A percentile compares a stretch with the other conserved stretches of the same genome.
Conservation (phyloP, 495 filamentous ascomycete genomes). For the Tricharina praecox region DNA sequence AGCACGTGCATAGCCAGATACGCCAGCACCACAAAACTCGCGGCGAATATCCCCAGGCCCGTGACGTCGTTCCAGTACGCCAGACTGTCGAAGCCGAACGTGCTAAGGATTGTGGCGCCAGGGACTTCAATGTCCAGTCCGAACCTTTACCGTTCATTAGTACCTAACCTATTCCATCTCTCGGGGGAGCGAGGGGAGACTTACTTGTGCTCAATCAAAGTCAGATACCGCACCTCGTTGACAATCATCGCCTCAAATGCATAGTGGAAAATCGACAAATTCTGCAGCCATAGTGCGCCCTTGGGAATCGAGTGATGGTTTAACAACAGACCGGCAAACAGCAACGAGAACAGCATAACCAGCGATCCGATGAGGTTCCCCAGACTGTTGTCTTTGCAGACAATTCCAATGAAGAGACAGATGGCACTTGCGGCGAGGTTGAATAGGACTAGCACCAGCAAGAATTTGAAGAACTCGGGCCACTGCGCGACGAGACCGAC, state of each 20-base stretch:
- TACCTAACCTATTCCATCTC: no score
- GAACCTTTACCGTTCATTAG: constrained; percentile 19
- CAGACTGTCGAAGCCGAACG: constrained; percentile 74
- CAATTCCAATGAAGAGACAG: constrained; percentile 89
- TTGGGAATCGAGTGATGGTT: constrained; percentile 86
- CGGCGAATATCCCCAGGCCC: constrained; percentile 66
- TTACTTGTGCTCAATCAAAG: constrained; percentile 79
- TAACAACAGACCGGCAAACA: constrained; percentile 82
- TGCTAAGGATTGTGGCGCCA: constrained; percentile 79
- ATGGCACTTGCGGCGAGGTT: constrained; percentile 87
- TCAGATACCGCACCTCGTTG: constrained; percentile 87
- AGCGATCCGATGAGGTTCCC: constrained; percentile 89
- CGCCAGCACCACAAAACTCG: constrained; percentile 67
- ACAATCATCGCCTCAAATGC: constrained; percentile 89
- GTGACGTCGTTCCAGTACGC: constrained; percentile 75
- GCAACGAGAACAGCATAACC: constrained; percentile 92
- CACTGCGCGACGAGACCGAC: constrained; percentile 74
- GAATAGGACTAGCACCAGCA: constrained; percentile 84
- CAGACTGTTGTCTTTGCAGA: constrained; percentile 79
- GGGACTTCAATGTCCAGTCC: constrained; percentile 93
- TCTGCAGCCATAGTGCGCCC: constrained; percentile 72
- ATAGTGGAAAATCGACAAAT: constrained; percentile 98
- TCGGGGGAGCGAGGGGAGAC: constrained; percentile 5
- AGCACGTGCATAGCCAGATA: constrained; percentile 88
- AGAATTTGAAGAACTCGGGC: constrained; percentile 75